A percentile compares a stretch with the other conserved stretches of the same genome.
phyloP scores from a whole-genome alignment of 176 grass and related monocot genomes.

The Calamus simplicifolius region DNA sequence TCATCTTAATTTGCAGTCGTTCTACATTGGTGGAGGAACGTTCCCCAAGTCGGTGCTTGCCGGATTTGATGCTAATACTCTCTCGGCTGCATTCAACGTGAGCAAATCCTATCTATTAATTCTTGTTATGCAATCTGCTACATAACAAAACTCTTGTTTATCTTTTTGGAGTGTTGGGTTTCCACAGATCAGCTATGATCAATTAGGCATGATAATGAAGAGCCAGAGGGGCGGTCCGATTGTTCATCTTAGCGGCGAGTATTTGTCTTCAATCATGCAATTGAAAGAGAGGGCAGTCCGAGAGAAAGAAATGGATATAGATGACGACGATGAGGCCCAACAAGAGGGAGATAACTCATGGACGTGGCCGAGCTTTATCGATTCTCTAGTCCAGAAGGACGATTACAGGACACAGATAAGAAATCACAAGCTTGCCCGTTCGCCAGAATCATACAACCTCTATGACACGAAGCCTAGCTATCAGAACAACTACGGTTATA shows the following conservation, averaged over 20 bases:
- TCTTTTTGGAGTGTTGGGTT: no score
- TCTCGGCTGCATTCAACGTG: constrained; percentile 3
- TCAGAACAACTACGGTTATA: constrained; percentile 3
- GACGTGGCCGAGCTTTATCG: not conserved
- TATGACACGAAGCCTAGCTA: not conserved
- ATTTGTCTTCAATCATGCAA: no score
- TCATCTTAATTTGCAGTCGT: not conserved
- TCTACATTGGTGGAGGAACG: constrained; percentile 1
- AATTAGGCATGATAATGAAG: not conserved
- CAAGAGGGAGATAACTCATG: no score
- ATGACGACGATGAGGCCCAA: not conserved
- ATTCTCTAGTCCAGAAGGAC: not conserved
- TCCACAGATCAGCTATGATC: constrained; percentile 2
- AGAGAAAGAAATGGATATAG: not conserved
- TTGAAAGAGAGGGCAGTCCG: no score
- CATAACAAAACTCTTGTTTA: not conserved
- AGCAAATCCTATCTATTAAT: not conserved
- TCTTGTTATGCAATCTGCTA: not conserved
- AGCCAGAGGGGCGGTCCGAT: not conserved
- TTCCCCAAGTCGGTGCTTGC: not conserved
- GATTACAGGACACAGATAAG: no score
- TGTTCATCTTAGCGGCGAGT: not conserved
- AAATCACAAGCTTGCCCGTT: not conserved
- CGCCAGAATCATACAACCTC: not conserved
- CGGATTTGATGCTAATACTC: not conserved